Percentiles rank a stretch among this genome's conserved stretches.
Conservation (phyloP, 129 eudicot species). For the Scalesia atractyloides region DNA sequence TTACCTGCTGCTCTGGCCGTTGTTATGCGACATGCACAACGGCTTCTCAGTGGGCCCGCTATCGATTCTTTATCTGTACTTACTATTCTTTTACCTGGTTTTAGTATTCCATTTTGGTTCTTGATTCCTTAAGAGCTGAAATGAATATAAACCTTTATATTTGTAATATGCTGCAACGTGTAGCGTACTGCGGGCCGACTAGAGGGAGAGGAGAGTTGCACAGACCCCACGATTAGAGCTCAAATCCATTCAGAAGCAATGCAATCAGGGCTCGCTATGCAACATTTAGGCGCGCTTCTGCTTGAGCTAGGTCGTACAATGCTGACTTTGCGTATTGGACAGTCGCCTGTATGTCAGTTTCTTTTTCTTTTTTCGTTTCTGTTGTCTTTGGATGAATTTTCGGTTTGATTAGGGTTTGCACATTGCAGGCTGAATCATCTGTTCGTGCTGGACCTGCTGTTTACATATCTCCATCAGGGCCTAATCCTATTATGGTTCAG, state of each 20-base stretch:
- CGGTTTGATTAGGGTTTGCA: slow-evolving; percentile 18
- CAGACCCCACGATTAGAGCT: slow-evolving; percentile 62
- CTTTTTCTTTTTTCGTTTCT: not conserved
- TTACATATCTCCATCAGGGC: slow-evolving; percentile 87
- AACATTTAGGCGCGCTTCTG: slow-evolving; percentile 88
- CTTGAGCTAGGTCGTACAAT: slow-evolving; percentile 95
- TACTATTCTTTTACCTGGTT: slow-evolving; percentile 8
- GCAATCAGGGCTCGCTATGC: slow-evolving; percentile 86
- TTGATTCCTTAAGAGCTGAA: not conserved
- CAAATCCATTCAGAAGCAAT: slow-evolving; percentile 75
- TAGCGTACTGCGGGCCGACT: slow-evolving; percentile 82
- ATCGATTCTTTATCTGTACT: slow-evolving; percentile 76
- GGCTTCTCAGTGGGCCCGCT: slow-evolving; percentile 64
- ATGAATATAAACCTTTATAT: slow-evolving; percentile 2
- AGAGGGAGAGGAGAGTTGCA: slow-evolving; percentile 65
- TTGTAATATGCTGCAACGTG: slow-evolving; percentile 52
- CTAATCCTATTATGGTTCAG: slow-evolving; percentile 99
- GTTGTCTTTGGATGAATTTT: not conserved
- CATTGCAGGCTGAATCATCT: slow-evolving; percentile 74
- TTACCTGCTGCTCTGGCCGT: slow-evolving; percentile 61
- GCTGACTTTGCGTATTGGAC: slow-evolving; percentile 80
- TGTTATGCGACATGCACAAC: slow-evolving; percentile 73
- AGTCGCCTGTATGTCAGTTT: slow-evolving; percentile 62
- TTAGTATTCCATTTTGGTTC: not conserved
- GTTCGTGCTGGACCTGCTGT: slow-evolving; percentile 94